Base-by-base conservation (phyloP, 805 yeast genomes). In the Metschnikowia matae region DNA sequence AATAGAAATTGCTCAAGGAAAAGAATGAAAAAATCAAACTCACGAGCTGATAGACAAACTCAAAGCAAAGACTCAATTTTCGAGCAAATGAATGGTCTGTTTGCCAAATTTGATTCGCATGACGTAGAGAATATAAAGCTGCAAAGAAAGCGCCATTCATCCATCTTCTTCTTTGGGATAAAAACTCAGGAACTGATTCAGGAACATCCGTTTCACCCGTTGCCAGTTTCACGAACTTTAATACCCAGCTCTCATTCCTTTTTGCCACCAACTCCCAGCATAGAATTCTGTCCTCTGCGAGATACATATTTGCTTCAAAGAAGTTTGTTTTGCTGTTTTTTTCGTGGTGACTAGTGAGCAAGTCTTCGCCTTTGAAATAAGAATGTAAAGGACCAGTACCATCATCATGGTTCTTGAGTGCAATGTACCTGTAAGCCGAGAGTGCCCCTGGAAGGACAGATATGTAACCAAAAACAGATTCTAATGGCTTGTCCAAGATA, bases 381-480 rank as follows among this genome's bases (percentile, higher is more conserved):
- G 96, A 84, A 46, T 81, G 75, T 49, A 92, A 74, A 0, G 98
- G 98, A 10, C 98, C 98, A 3, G 94, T 84, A 6, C 97, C 97
- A 63, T 87, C 96, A 2, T 80, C 87, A 61, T 88, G 88, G 62
- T 90, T 89, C 56, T 79, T 80, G 51, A 92, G 73, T 0, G 98
- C 98, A 49, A 89, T 79, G 63, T 86, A 92, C 62, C 98, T 78
- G 67, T 92, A 92, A 0, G 98, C 97, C 0, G 97, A 89, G 50
- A 92, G 73, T 0, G 98, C 98, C 66, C 98, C 98, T 0, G 98
- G 98, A 35, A 92, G 75, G 37, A 92, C 98, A 4, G 94, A 79
- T 50, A 92, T 91, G 66, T 91, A 92, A 21, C 98, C 98, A 67
- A 92, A 92, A 3, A 82, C 81, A 29, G 96, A 87, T 68, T 92